Evolutionary conservation across 805 yeast species (phyloP).

Genomic region (Kodamaea lidongshanica): DNA sequence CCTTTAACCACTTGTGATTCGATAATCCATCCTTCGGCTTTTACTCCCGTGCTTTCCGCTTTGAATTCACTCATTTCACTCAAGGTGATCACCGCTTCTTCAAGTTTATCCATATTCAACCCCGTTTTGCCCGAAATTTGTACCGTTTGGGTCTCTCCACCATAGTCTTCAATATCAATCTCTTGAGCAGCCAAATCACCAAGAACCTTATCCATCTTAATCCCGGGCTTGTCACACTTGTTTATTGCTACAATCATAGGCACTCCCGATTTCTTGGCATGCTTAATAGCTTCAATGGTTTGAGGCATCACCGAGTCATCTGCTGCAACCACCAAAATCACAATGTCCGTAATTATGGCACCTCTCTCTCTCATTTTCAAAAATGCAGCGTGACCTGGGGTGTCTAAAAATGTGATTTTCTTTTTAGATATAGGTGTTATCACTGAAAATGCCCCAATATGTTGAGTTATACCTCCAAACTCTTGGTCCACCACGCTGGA

Average conservation of each 20-base stretch:
- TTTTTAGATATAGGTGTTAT: slow-evolving; percentile 69
- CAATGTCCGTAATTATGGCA: slow-evolving; percentile 88
- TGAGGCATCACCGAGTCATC: slow-evolving; percentile 99
- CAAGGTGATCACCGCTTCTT: slow-evolving; percentile 79
- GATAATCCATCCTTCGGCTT: slow-evolving; percentile 80
- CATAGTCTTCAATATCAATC: slow-evolving; percentile 84
- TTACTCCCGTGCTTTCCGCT: slow-evolving; percentile 46
- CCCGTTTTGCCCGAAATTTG: slow-evolving; percentile 88
- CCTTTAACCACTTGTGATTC: slow-evolving; percentile 82
- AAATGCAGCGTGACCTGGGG: slow-evolving; percentile 98
- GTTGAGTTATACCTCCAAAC: slow-evolving; percentile 96
- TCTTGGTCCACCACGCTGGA: slow-evolving; percentile 80
- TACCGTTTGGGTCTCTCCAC: slow-evolving; percentile 91
- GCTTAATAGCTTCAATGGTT: slow-evolving; percentile 91
- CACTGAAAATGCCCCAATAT: slow-evolving; percentile 94
- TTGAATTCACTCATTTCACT: slow-evolving; percentile 78
- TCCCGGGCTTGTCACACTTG: slow-evolving; percentile 79
- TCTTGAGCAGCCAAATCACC: slow-evolving; percentile 72
- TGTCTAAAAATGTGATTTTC: slow-evolving; percentile 83
- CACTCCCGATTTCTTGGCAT: slow-evolving; percentile 75
- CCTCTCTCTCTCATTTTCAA: slow-evolving; percentile 95
- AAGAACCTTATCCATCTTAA: slow-evolving; percentile 68
- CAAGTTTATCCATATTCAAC: slow-evolving; percentile 79
- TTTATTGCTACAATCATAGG: slow-evolving; percentile 88
- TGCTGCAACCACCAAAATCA: slow-evolving; percentile 89